A percentile compares a stretch with the other conserved stretches of the same genome.
Conservation (phyloP, 768 basidiomycete species). For the Gymnopilus junonius region DNA sequence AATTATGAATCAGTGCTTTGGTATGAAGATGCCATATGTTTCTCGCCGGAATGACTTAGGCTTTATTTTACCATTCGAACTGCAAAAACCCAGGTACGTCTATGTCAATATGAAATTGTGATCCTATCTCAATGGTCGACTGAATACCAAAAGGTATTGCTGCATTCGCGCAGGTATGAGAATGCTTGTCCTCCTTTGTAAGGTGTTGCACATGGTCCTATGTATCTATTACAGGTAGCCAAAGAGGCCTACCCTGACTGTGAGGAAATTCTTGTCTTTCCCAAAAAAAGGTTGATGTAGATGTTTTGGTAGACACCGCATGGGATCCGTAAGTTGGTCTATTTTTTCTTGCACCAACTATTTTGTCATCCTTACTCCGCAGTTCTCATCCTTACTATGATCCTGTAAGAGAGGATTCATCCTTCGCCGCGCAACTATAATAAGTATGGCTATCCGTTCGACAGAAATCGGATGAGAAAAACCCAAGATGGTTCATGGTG, state of each 20-base stretch:
- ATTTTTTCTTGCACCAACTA: neutral
- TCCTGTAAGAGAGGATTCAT: conserved; percentile 44
- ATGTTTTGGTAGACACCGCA: conserved; percentile 73
- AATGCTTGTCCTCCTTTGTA: conserved; percentile 9
- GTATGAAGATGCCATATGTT: neutral
- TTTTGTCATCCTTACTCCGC: neutral
- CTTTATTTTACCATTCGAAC: conserved; percentile 88
- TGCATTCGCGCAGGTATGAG: conserved; percentile 74
- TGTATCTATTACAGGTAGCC: conserved; percentile 52
- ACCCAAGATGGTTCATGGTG: conserved; percentile 95
- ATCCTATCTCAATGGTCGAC: conserved; percentile 4
- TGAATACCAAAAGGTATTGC: conserved; percentile 61
- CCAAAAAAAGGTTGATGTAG: neutral
- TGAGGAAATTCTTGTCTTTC: conserved; percentile 40
- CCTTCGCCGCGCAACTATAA: neutral
- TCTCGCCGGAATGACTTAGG: conserved; percentile 40
- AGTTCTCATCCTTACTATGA: conserved; percentile 84
- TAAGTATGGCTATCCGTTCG: neutral
- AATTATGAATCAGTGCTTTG: too few relatives aligned
- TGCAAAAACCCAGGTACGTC: conserved; percentile 77
- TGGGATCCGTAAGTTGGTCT: conserved; percentile 76
- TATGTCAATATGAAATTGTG: neutral
- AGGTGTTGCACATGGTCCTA: conserved; percentile 3
- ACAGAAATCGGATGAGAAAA: conserved; percentile 76
- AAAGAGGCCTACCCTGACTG: conserved; percentile 92